phyloP scores from a whole-genome alignment of 2,329 filamentous ascomycete species.

The Alternaria sp. region DNA sequence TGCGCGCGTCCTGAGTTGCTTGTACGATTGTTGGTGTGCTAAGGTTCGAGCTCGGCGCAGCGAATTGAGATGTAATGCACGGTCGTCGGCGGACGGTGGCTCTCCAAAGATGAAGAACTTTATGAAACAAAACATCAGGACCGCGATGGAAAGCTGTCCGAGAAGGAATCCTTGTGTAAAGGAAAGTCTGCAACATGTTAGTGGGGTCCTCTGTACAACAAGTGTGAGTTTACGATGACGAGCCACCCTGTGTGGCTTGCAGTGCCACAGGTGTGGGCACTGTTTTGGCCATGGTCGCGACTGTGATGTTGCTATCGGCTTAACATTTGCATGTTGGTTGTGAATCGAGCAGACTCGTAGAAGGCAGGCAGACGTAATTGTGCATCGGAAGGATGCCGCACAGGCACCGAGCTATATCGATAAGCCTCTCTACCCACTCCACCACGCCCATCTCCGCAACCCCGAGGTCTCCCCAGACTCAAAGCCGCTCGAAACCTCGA shows the following conservation, averaged over 20 bases:
- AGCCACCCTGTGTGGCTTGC: conserved; percentile 28
- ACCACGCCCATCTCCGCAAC: conserved; percentile 10
- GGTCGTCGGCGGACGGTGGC: conserved; percentile 81
- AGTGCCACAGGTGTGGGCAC: conserved; percentile 25
- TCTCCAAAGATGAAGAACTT: conserved; percentile 99
- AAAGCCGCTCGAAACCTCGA: neutral
- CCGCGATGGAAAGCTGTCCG: conserved; percentile 89
- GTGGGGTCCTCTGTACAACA: conserved; percentile 24
- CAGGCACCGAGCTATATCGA: conserved; percentile 10
- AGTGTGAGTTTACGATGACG: conserved; percentile 26
- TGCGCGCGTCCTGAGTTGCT: conserved; percentile 44
- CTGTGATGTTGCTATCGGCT: conserved; percentile 16
- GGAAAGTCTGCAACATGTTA: conserved; percentile 68
- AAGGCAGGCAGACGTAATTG: conserved; percentile 14
- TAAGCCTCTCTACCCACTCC: conserved; percentile 20
- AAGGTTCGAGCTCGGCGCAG: conserved; percentile 77
- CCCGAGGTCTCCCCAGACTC: conserved; percentile 10
- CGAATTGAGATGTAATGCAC: conserved; percentile 76
- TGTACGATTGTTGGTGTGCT: conserved; percentile 64
- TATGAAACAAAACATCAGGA: conserved; percentile 93
- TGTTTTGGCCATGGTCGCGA: conserved; percentile 27
- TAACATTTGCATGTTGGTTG: conserved; percentile 14
- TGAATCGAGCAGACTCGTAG: neutral
- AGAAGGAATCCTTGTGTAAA: conserved; percentile 94
- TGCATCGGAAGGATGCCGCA: conserved; percentile 17